These are phyloP conservation scores for Apostasia shenzhenica DNA, from an alignment of 106 monocot genomes.

Conservation along the genomic window DNA sequence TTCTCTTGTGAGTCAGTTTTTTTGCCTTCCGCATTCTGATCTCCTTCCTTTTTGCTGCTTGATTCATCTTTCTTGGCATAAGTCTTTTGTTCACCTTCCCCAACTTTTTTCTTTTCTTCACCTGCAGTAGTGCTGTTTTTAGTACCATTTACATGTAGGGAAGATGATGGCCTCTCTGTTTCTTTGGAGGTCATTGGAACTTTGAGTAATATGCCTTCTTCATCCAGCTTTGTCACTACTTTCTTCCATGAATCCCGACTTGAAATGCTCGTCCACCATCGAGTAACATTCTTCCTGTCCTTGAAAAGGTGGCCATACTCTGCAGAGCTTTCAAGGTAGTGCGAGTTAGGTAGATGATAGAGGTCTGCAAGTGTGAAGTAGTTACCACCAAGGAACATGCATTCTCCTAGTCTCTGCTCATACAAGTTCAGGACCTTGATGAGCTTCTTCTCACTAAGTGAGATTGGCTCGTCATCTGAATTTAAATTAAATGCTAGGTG, in stretches of 20 bases:
- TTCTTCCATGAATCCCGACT: conserved; percentile 39
- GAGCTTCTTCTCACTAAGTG: conserved; percentile 34
- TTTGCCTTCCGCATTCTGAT: not conserved
- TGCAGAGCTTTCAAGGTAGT: conserved; percentile 34
- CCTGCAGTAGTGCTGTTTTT: not conserved
- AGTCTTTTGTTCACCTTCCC: too few relatives aligned
- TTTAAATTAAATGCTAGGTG: conserved; percentile 32
- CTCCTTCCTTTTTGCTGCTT: not conserved
- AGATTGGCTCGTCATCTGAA: conserved; percentile 7
- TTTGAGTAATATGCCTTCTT: conserved; percentile 1
- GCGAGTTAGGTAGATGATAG: conserved; percentile 58
- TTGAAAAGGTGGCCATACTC: conserved; percentile 39
- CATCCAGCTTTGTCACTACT: conserved; percentile 21
- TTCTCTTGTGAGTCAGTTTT: not conserved
- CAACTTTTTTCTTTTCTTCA: not conserved
- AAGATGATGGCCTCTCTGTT: not conserved
- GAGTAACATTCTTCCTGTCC: conserved; percentile 41
- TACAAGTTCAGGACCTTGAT: conserved; percentile 55
- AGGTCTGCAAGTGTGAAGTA: conserved; percentile 72
- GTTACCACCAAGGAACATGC: conserved; percentile 44
- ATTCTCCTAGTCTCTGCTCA: conserved; percentile 46
- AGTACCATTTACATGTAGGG: not conserved
- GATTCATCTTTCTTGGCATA: not conserved
- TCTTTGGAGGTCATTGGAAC: not conserved
- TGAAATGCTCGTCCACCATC: conserved; percentile 60